Base-by-base conservation (phyloP, 345 rosid species). In the Lagerstroemia speciosa region DNA sequence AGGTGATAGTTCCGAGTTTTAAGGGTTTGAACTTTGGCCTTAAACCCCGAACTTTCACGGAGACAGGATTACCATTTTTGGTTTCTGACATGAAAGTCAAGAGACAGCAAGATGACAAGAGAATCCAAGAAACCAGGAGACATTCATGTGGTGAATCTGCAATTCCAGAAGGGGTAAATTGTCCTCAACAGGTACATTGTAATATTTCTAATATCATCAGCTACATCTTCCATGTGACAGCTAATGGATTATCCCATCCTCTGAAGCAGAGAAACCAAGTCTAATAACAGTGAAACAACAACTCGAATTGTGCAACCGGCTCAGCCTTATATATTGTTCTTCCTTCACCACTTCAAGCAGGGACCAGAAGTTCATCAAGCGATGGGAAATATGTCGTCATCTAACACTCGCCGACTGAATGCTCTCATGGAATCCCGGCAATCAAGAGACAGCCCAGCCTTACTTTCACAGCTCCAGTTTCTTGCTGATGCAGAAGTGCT, bases 231-330 rank as follows among this genome's bases (percentile, higher is more conserved):
- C 38, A 71, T n/a, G 48, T 68, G 63, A 29, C 52, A 34, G 37
- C 55, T n/a, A 5, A 52, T 22, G 57, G 38, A 34, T 50, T 41
- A 75, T 32, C 67, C 72, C 41, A 71, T 33, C 53, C 53, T 62
- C 77, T 33, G 36, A 75, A 69, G 36, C 75, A 75, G 79, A 75
- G 79, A 69, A 75, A 68, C 77, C 70, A 64, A 61, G 30, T 26
- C 61, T 22, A 24, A 24, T 26, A 12, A 53, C 61, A 53, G 61
- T n/a, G 30, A 53, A 53, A n/a, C 61, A 26, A 8, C 30, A 53
- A 24, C 12, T 24, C 24, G 10, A n/a, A 20, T 48, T 45, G 50
- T 45, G 3, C 15, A 15, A 45, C 50, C 1, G 53, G n/a, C 22
- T 17, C 53, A 48, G 19, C 2, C 52, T 17, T 46, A 2, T 19